phyloP scores from a whole-genome alignment of 495 filamentous ascomycete species.

The Cryomyces minteri region DNA sequence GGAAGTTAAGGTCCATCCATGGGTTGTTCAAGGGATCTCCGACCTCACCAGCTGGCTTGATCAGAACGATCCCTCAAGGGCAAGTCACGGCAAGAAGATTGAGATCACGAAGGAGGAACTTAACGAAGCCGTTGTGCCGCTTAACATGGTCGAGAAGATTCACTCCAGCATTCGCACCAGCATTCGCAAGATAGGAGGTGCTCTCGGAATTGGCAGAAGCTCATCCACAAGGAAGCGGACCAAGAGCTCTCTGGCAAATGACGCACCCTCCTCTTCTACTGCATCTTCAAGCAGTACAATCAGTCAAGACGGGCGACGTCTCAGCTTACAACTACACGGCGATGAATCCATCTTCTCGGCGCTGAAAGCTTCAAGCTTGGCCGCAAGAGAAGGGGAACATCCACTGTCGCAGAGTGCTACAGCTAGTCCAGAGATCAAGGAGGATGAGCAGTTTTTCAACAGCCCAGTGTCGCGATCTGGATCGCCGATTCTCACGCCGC shows the following conservation, averaged over 20 bases:
- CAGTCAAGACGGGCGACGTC: slow-evolving; percentile 37
- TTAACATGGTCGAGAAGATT: slow-evolving; percentile 67
- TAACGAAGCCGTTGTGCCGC: slow-evolving; percentile 71
- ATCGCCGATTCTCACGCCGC: slow-evolving; percentile 9
- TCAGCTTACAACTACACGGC: slow-evolving; percentile 47
- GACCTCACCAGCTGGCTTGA: slow-evolving; percentile 65
- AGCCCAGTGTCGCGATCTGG: slow-evolving; percentile 14
- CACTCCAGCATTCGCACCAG: slow-evolving; percentile 42
- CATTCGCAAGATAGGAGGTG: slow-evolving; percentile 30
- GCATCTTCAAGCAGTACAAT: slow-evolving; percentile 34
- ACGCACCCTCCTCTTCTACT: slow-evolving; percentile 6
- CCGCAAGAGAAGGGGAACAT: slow-evolving; percentile 37
- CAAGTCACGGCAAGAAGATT: slow-evolving; percentile 73
- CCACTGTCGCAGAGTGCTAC: slow-evolving; percentile 70
- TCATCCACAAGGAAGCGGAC: slow-evolving; percentile 11
- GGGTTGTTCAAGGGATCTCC: slow-evolving; percentile 66
- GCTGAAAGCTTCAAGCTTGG: slow-evolving; percentile 21
- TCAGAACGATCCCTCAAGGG: slow-evolving; percentile 71
- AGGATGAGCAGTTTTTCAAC: slow-evolving; percentile 26
- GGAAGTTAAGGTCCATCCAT: slow-evolving; percentile 93
- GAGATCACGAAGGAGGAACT: slow-evolving; percentile 84
- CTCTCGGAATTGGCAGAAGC: slow-evolving; percentile 10
- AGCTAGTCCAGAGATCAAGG: slow-evolving; percentile 45
- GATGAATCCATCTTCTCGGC: slow-evolving; percentile 48
- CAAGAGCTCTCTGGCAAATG: slow-evolving; percentile 15